Evolutionary conservation across 192 early-diverging fungal genomes (phyloP), one percentile per base, ranked within the genome.

Genomic region (Coemansia sp.): DNA sequence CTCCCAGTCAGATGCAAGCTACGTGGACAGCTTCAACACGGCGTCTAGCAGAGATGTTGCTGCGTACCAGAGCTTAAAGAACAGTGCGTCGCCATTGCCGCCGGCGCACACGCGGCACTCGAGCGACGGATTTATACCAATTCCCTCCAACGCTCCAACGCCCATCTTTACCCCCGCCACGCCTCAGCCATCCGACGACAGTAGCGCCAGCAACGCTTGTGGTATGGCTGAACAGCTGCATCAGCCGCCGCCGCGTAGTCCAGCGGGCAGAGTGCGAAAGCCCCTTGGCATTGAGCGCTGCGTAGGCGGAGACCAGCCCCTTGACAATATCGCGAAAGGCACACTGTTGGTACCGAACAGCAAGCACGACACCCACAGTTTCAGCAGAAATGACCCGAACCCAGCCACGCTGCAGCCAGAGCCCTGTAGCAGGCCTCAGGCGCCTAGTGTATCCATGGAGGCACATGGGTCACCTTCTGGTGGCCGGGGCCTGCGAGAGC

Each of bases 1-100:
- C 53, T 35, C 31, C 6, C 53, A 56, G 29, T 29, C 53, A 35
- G 53, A 56, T 56, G 35, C 56, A 58, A 58, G 49, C 27, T 31
- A 31, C 49, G 27, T 53, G 49, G 49, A 53, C 49, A 53, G 49
- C 49, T 53, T 53, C 49, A 53, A 53, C 49, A 53, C 49, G 15
- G 49, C 49, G 27, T 53, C 27, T 31, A 53, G 56, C 35, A 19
- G 56, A 19, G 56, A 58, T 37, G 56, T 6, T 6, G 35, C 20
- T 11, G 35, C 56, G 3, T 37, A 22, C 35, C 56, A 58, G 7
- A 22, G 56, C 32, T 58, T 37, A 38, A 58, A 37, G 56, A 37
- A 32, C 56, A 37, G 56, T 2, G 56, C 56, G 6, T 58, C 35
- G 9, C 35, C 56, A 8, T 37, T 58, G 56, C 35, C 11, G 15